phyloP scores from a whole-genome alignment of 164 flowering plant genomes.

The Nelumbo lutea region DNA sequence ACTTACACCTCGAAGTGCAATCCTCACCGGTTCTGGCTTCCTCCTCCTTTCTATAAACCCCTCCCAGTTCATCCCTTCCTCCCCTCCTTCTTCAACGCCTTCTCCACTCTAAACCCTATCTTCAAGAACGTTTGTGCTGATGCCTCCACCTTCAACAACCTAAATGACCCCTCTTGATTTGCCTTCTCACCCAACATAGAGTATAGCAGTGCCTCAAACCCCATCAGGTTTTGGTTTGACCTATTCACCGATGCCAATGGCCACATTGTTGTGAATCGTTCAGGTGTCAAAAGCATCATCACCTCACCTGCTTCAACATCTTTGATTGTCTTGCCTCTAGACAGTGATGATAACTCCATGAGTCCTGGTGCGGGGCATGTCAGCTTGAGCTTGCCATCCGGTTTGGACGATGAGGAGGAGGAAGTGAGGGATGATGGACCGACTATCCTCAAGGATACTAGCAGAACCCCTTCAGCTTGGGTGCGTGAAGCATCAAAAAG shows the following conservation, averaged over 20 bases:
- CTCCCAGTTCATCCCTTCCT: slow-evolving; percentile 31
- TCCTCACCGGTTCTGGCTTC: slow-evolving; percentile 56
- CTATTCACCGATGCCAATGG: slow-evolving; percentile 73
- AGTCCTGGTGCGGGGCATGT: slow-evolving; percentile 91
- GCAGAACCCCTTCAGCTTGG: no score
- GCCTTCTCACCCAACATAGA: slow-evolving; percentile 72
- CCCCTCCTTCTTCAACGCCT: slow-evolving; percentile 45
- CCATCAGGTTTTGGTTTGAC: slow-evolving; percentile 63
- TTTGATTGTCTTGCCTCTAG: slow-evolving; percentile 29
- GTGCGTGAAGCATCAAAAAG: no score
- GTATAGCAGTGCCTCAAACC: slow-evolving; percentile 61
- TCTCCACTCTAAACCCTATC: slow-evolving; percentile 74
- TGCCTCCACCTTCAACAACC: slow-evolving; percentile 68
- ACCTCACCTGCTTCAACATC: slow-evolving; percentile 30
- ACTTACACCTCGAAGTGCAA: slow-evolving; percentile 93
- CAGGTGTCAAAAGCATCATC: slow-evolving; percentile 45
- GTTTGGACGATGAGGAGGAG: slow-evolving; percentile 45
- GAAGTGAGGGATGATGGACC: slow-evolving; percentile 63
- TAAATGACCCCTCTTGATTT: slow-evolving; percentile 56
- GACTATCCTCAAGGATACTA: no score
- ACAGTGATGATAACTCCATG: slow-evolving; percentile 69
- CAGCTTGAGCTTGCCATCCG: slow-evolving; percentile 61
- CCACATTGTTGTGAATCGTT: slow-evolving; percentile 71
- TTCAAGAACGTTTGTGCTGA: slow-evolving; percentile 84
- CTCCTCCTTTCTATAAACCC: slow-evolving; percentile 74